A percentile compares a stretch with the other conserved stretches of the same genome.
phyloP scores from a whole-genome alignment of 2,329 filamentous ascomycete species.

The Aureobasidium sp. region DNA sequence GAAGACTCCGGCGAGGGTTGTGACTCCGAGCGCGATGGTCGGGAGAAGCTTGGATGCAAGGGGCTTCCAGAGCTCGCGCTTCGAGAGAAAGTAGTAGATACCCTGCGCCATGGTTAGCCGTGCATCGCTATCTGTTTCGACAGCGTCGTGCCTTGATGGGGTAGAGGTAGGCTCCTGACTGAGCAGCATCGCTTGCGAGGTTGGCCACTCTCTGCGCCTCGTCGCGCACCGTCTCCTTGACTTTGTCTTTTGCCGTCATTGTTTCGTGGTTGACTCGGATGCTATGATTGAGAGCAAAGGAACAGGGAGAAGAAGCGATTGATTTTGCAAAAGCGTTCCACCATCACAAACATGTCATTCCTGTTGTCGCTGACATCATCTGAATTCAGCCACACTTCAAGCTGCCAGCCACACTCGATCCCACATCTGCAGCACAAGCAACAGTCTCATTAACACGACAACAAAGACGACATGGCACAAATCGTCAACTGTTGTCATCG shows the following conservation, averaged over 20 bases:
- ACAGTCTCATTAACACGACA: no score
- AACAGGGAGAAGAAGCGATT: neutral
- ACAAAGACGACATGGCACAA: no score
- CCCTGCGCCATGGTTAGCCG: constrained; percentile 38
- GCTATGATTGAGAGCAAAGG: neutral
- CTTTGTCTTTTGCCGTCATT: constrained; percentile 34
- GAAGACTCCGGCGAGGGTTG: constrained; percentile 68
- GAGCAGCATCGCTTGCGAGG: constrained; percentile 61
- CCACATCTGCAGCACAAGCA: neutral
- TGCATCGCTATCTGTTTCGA: no score
- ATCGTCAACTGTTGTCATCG: no score
- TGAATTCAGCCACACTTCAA: neutral
- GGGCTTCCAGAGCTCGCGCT: constrained; percentile 54
- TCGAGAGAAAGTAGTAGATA: constrained; percentile 52
- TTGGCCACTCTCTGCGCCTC: constrained; percentile 62
- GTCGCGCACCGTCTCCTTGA: constrained; percentile 55
- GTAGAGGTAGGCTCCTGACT: constrained; percentile 76
- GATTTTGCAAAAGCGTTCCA: no score
- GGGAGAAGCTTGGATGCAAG: constrained; percentile 50
- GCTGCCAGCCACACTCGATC: neutral
- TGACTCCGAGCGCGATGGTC: constrained; percentile 62
- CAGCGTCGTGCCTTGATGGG: constrained; percentile 61
- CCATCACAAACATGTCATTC: no score
- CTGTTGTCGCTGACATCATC: neutral
- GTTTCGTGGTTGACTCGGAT: neutral